Base-by-base conservation (phyloP, 768 basidiomycete species). In the Naganishia vishniacii region DNA sequence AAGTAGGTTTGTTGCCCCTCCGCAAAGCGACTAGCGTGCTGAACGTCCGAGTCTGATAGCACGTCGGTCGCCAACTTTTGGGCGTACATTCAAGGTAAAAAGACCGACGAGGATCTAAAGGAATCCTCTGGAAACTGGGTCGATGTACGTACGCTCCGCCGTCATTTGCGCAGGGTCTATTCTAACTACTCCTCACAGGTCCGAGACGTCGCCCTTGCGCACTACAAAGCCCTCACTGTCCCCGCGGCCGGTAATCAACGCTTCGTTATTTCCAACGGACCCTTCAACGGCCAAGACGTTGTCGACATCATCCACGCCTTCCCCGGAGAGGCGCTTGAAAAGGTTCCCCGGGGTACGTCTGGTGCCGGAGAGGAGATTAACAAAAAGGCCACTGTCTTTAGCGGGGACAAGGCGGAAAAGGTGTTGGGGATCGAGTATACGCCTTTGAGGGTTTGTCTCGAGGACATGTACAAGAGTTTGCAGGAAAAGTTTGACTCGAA, bases 221-320 rank as follows among this genome's bases (percentile, higher is more conserved):
- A 87, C 68, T 79, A 80, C 0, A 72, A 77, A 5, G 83, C 84
- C 4, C 72, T 88, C 23, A 79, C 80, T 59, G 81, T 79, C 53
- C 78, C 80, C 28, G 80, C 78, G 2, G 85, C 85, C 0, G 82
- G 81, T 2, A 83, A 83, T 1, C 79, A 87, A 61, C 78, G 87
- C 34, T 81, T 87, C 69, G 80, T 87, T 69, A 67, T 83, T 42
- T 75, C 74, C n/a, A 76, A 62, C 32, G 78, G 74, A 1, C 67
- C 73, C 0, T 69, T 73, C 67, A 70, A 61, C 58, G 71, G 71
- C 3, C 73, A 78, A 64, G 77, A 77, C 37, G 71, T 73, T 63
- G 65, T 64, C 60, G 62, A 67, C 46, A 61, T 70, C 40, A 59
- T 70, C 47, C 61, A 70, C 59, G 28, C 48, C 12, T 75, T 68